These are phyloP conservation scores for Nelumbo lutea DNA, from an alignment of 164 flowering plant species.

Conservation along the genomic window DNA sequence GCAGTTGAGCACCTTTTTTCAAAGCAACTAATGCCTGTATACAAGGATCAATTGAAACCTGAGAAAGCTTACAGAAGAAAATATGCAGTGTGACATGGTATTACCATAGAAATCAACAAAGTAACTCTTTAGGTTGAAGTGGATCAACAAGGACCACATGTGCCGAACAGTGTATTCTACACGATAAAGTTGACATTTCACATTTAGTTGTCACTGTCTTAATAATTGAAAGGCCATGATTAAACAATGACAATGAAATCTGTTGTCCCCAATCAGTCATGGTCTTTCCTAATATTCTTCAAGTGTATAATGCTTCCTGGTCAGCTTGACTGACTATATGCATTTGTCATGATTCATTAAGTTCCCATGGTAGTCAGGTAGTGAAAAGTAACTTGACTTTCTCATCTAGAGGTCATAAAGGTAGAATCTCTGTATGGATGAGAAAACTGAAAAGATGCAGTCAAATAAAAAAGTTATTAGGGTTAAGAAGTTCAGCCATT, in stretches of 20 bases:
- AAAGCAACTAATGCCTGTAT: conserved; percentile 71
- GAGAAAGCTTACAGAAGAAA: neutral
- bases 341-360: too few species aligned
- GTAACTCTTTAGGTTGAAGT: neutral
- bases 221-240: neutral
- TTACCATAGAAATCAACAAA: neutral
- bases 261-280: too few species aligned
- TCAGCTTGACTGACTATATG: too few species aligned
- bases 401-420: too few species aligned
- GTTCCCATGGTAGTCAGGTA: too few species aligned
- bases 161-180: neutral
- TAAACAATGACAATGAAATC: neutral
- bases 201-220: neutral
- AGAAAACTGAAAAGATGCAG: neutral
- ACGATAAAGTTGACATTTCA: neutral
- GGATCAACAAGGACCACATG: neutral
- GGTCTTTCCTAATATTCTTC: too few species aligned
- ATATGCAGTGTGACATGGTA: neutral
- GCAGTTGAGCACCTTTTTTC: conserved; percentile 92
- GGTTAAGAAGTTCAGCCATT: neutral
- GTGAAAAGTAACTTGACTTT: too few species aligned
- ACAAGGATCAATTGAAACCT: conserved; percentile 8
- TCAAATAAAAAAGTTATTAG: too few species aligned
- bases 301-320: too few species aligned
- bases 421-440: too few species aligned